A percentile compares a stretch with the other conserved stretches of the same genome.
Evolutionary conservation across 768 basidiomycete species (phyloP).

Genomic region (Lactarius tabidus): DNA sequence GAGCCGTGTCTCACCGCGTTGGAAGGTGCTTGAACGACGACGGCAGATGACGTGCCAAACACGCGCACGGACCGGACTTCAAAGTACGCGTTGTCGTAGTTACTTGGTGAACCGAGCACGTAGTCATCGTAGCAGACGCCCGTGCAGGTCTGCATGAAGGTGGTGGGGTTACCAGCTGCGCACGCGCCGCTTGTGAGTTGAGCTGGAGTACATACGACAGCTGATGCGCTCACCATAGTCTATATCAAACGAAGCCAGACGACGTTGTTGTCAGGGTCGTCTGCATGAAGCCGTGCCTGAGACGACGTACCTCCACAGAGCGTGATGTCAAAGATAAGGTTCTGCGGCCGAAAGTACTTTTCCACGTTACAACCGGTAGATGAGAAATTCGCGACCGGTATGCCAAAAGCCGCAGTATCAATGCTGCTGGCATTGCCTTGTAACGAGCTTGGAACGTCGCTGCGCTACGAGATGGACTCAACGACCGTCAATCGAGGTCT

Average conservation of each 20-base stretch:
- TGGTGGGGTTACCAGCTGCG: slow-evolving; percentile 11
- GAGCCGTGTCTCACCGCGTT: not conserved
- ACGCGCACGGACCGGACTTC: slow-evolving; percentile 40
- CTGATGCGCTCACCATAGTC: slow-evolving; percentile 12
- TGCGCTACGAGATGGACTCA: slow-evolving; percentile 31
- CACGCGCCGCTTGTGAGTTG: not conserved
- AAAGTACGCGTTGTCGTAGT: slow-evolving; percentile 39
- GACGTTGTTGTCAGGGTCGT: slow-evolving; percentile 4
- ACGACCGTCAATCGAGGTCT: slow-evolving; percentile 1
- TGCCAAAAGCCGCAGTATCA: slow-evolving; percentile 55
- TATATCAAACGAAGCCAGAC: not conserved
- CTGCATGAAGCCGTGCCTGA: slow-evolving; percentile 10
- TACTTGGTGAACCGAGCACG: slow-evolving; percentile 33
- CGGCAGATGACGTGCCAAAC: slow-evolving; percentile 20
- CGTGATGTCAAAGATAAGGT: slow-evolving; percentile 71
- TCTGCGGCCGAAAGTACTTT: slow-evolving; percentile 56
- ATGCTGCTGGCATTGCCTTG: slow-evolving; percentile 47
- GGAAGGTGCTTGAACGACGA: not conserved
- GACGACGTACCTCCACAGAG: slow-evolving; percentile 53
- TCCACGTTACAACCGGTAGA: slow-evolving; percentile 49
- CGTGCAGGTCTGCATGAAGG: slow-evolving; percentile 17
- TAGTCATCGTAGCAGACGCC: slow-evolving; percentile 32
- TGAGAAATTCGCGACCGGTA: slow-evolving; percentile 68
- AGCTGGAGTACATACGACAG: slow-evolving; percentile 6
- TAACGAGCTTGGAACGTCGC: slow-evolving; percentile 45